A percentile compares a stretch with the other conserved stretches of the same genome.
phyloP scores from a whole-genome alignment of 169 alveolate species.

The Eimeria falciformis region DNA sequence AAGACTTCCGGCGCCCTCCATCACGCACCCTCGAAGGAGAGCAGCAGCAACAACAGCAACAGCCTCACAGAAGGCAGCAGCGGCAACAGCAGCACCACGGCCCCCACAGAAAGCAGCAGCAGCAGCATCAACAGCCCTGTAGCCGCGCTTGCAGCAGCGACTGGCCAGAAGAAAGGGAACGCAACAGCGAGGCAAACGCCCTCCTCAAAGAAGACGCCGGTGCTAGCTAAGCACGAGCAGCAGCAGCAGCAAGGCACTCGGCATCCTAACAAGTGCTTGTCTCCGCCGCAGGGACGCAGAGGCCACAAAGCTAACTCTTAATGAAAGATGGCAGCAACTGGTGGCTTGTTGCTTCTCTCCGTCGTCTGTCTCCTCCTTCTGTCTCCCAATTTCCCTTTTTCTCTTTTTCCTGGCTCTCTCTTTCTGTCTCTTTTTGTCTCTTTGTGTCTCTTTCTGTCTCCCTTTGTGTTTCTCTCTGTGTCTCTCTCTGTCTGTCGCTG shows the following conservation, averaged over 20 bases:
- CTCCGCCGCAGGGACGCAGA: background rate
- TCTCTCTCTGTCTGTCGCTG: too few species aligned
- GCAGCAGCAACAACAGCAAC: conserved; percentile 23
- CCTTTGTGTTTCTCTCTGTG: background rate
- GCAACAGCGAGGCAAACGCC: background rate
- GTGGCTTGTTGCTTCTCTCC: background rate
- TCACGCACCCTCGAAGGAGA: background rate
- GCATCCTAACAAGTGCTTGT: too few species aligned
- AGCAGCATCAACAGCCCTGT: background rate
- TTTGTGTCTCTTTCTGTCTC: background rate
- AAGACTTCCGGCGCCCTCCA: too few species aligned
- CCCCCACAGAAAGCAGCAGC: background rate
- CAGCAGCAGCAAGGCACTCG: conserved; percentile 31
- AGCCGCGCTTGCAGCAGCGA: background rate
- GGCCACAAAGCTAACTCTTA: background rate
- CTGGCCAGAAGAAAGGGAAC: background rate
- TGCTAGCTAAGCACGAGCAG: background rate
- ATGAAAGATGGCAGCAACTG: background rate
- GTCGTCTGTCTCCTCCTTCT: background rate
- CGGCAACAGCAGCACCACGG: background rate
- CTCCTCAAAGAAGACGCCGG: background rate
- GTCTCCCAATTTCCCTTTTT: background rate
- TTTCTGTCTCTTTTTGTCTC: background rate
- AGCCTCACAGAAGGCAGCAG: conserved; percentile 3
- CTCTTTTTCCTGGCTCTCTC: background rate